Evolutionary conservation across 352 stramenopile species (phyloP).

Genomic region (Phytophthora vignae): DNA sequence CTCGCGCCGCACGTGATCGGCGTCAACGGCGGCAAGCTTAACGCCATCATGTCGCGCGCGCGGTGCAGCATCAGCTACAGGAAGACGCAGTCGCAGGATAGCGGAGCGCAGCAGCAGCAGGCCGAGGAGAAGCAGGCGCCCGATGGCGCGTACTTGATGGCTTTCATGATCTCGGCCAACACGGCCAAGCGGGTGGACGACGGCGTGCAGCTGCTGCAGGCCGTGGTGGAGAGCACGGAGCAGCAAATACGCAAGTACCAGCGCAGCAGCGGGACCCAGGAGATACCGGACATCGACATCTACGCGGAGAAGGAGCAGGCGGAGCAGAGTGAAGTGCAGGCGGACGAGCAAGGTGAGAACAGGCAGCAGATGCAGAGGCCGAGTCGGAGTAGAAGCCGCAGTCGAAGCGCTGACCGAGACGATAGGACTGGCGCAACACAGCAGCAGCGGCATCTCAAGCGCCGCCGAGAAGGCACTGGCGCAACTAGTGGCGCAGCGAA

Average conservation of each 20-base stretch:
- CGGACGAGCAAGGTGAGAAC: slow-evolving; percentile 4
- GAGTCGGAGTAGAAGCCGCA: slow-evolving; percentile 7
- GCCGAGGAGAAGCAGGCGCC: too few species aligned
- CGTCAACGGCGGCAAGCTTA: slow-evolving; percentile 53
- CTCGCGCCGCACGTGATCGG: slow-evolving; percentile 65
- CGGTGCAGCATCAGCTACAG: slow-evolving; percentile 64
- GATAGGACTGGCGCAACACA: slow-evolving; percentile 22
- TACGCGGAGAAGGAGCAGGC: slow-evolving; percentile 1
- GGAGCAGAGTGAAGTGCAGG: slow-evolving; percentile 4
- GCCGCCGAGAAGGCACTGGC: slow-evolving; percentile 16
- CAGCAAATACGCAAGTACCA: slow-evolving; percentile 39
- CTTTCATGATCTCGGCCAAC: slow-evolving; percentile 64
- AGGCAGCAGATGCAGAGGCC: background rate
- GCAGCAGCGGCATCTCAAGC: slow-evolving; percentile 26
- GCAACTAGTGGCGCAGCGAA: slow-evolving; percentile 8
- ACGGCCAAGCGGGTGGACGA: slow-evolving; percentile 57
- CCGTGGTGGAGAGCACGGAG: slow-evolving; percentile 50
- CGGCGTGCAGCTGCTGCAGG: slow-evolving; percentile 40
- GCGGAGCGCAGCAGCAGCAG: background rate
- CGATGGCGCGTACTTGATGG: slow-evolving; percentile 40
- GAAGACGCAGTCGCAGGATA: slow-evolving; percentile 19
- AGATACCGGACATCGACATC: slow-evolving; percentile 4
- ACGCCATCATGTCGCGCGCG: slow-evolving; percentile 65
- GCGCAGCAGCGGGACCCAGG: slow-evolving; percentile 1
- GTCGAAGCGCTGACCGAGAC: slow-evolving; percentile 31